Conservation (phyloP, 1,284 basidiomycete species). For the Apiotrichum sp. region DNA sequence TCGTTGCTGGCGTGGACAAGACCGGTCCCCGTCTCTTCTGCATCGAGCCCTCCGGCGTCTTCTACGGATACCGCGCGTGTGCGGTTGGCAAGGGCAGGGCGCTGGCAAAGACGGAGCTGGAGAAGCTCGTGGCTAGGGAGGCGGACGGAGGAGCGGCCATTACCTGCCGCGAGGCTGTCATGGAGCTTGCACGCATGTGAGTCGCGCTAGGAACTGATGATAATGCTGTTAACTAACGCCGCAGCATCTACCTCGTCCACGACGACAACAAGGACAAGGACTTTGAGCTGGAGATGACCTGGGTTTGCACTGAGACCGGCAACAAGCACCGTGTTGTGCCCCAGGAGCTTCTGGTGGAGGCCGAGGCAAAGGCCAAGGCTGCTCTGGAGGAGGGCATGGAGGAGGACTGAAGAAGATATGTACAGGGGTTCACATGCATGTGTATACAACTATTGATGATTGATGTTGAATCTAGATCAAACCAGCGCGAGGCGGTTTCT, state of each 20-base stretch:
- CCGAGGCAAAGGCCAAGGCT: conserved; percentile 81
- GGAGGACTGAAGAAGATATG: conserved; percentile 45
- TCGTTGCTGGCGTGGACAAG: conserved; percentile 85
- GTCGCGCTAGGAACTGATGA: conserved; percentile 34
- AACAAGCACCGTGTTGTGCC: conserved; percentile 77
- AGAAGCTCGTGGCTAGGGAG: conserved; percentile 61
- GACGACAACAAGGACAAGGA: conserved; percentile 83
- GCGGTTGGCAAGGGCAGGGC: conserved; percentile 96
- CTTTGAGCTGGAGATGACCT: conserved; percentile 97
- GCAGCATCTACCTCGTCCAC: conserved; percentile 92
- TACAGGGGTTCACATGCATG: conserved; percentile 15
- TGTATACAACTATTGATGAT: conserved; percentile 8
- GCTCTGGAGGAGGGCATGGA: conserved; percentile 81
- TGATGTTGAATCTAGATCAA: conserved; percentile 39
- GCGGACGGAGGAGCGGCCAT: conserved; percentile 21
- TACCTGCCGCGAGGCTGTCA: conserved; percentile 74
- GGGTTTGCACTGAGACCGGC: conserved; percentile 84
- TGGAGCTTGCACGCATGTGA: conserved; percentile 91
- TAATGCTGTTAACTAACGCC: not conserved
- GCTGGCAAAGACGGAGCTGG: conserved; percentile 95
- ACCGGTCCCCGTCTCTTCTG: conserved; percentile 81
- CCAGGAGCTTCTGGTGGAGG: conserved; percentile 73
- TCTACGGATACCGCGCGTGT: conserved; percentile 85
- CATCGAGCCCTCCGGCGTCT: conserved; percentile 92
- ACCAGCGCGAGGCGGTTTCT: conserved; percentile 75